Percentiles rank a stretch among this genome's conserved stretches.
phyloP scores from a whole-genome alignment of 768 basidiomycete species.

The Daedaleopsis sinensis region DNA sequence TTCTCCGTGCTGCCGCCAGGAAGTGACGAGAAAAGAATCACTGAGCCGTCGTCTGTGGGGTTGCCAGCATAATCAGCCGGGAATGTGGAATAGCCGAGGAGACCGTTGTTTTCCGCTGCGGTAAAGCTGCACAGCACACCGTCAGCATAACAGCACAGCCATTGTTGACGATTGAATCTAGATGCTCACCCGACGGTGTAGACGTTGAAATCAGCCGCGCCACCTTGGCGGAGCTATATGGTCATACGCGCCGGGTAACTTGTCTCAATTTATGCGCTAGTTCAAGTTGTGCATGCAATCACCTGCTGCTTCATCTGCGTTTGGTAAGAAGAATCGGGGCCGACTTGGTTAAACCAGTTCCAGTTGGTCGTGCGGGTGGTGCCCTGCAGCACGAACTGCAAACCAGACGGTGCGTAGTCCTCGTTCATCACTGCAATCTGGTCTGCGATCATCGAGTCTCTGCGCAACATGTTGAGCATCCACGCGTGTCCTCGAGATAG shows the following conservation, averaged over 20 bases:
- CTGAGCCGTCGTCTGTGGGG: constrained; percentile 52
- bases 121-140: neutral
- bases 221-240: constrained; percentile 42
- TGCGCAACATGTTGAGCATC: constrained; percentile 4
- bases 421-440: constrained; percentile 46
- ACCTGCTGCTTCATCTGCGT: constrained; percentile 47
- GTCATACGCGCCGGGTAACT: neutral
- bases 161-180: neutral
- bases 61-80: constrained; percentile 42
- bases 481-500: neutral
- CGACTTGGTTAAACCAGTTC: constrained; percentile 50
- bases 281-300: neutral
- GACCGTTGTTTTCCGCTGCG: constrained; percentile 40
- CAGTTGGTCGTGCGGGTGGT: constrained; percentile 47
- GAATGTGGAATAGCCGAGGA: constrained; percentile 59
- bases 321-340: constrained; percentile 38
- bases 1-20: constrained; percentile 44
- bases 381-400: constrained; percentile 43
- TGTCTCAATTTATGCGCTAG: neutral
- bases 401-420: constrained; percentile 41
- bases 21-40: constrained; percentile 36
- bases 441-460: constrained; percentile 39
- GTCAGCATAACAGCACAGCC: neutral
- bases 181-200: constrained; percentile 54
- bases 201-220: constrained; percentile 45